These are phyloP conservation scores for Glarea lozoyensis DNA, from an alignment of 495 filamentous ascomycete species.

Conservation along the genomic window DNA sequence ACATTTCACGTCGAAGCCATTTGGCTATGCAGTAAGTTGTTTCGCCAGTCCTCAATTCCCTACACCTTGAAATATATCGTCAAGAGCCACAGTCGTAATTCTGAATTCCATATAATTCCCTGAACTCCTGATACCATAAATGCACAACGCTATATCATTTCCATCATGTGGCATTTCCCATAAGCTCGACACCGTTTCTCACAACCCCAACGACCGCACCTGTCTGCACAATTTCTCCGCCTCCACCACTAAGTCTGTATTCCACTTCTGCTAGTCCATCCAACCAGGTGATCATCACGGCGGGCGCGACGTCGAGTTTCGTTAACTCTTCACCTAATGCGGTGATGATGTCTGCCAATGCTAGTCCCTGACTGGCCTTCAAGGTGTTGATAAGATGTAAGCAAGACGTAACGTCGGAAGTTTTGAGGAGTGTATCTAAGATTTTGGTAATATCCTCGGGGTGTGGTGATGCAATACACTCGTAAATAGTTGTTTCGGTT, in stretches of 20 bases:
- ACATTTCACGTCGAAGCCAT: too few species aligned
- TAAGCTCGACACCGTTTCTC: constrained; percentile 74
- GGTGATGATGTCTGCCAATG: constrained; percentile 87
- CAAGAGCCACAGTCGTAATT: too few species aligned
- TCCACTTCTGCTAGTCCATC: constrained; percentile 89
- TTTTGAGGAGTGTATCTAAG: constrained; percentile 69
- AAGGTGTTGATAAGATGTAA: constrained; percentile 78
- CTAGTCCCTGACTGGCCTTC: constrained; percentile 79
- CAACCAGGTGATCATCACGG: constrained; percentile 85
- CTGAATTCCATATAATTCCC: background rate
- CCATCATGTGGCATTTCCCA: constrained; percentile 25
- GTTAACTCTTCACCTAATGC: constrained; percentile 73
- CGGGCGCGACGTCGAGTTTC: constrained; percentile 73
- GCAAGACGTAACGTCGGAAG: constrained; percentile 77
- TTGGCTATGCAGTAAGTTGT: too few species aligned
- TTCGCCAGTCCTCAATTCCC: too few species aligned
- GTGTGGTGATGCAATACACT: constrained; percentile 93
- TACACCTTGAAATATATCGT: too few species aligned
- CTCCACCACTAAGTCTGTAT: constrained; percentile 81
- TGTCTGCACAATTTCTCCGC: constrained; percentile 83
- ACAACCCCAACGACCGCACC: constrained; percentile 87
- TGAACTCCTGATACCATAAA: constrained; percentile 4
- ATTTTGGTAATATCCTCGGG: constrained; percentile 84
- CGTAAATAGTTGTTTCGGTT: constrained; percentile 87
- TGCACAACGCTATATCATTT: background rate